These are phyloP conservation scores for Carex myosuroides DNA, from an alignment of 176 grass and related monocot genomes.

Conservation along the genomic window DNA sequence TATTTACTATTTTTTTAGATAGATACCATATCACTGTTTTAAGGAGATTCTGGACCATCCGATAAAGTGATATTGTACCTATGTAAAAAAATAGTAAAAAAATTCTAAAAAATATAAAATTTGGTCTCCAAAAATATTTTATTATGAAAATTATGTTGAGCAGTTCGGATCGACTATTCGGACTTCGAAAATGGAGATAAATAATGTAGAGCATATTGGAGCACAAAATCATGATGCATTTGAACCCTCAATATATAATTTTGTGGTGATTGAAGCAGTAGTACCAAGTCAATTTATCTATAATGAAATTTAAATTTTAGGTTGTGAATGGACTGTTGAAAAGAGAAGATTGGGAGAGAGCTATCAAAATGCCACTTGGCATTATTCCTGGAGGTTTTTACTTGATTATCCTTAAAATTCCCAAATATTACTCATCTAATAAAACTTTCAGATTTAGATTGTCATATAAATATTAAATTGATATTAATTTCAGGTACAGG, in stretches of 20 bases:
- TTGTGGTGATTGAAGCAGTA: background rate
- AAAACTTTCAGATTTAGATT: background rate
- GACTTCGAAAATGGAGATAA: too few relatives aligned
- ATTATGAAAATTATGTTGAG: too few relatives aligned
- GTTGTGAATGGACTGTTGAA: constrained; percentile 73
- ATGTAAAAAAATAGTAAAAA: too few relatives aligned
- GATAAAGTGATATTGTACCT: too few relatives aligned
- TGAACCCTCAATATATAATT: background rate
- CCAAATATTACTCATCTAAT: background rate
- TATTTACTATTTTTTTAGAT: too few relatives aligned
- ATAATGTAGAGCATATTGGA: too few relatives aligned
- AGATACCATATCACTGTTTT: too few relatives aligned
- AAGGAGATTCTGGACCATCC: too few relatives aligned
- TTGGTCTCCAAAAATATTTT: too few relatives aligned
- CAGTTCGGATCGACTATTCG: too few relatives aligned
- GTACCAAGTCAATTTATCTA: background rate
- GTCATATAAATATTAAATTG: background rate
- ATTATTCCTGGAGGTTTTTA: constrained; percentile 57
- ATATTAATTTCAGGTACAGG: constrained; percentile 46
- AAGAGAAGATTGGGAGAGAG: constrained; percentile 61
- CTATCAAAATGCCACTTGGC: constrained; percentile 66
- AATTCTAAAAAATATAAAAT: too few relatives aligned
- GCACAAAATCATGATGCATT: too few relatives aligned
- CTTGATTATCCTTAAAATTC: background rate
- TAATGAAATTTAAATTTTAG: constrained; percentile 14